These are phyloP conservation scores for Amauroascus niger DNA, from an alignment of 2,329 filamentous ascomycete genomes.

Conservation along the genomic window DNA sequence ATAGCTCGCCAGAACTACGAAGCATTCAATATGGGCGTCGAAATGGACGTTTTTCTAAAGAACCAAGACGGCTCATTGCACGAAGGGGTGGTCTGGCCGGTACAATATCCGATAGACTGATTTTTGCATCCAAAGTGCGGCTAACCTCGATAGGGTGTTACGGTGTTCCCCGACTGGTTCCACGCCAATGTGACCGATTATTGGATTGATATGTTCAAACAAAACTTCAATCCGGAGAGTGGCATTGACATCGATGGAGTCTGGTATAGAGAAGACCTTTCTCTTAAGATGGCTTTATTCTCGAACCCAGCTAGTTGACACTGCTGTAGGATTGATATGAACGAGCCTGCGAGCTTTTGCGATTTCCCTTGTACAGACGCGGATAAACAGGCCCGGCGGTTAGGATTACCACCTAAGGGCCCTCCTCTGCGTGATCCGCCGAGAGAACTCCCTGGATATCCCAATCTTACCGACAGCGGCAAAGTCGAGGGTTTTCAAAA, in stretches of 20 bases:
- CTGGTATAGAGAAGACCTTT: background rate
- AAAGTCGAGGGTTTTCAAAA: background rate
- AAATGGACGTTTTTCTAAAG: slow-evolving; percentile 42
- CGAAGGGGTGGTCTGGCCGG: slow-evolving; percentile 48
- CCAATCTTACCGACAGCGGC: background rate
- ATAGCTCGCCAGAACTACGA: slow-evolving; percentile 62
- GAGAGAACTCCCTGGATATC: background rate
- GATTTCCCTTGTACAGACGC: slow-evolving; percentile 1
- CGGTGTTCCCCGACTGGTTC: slow-evolving; percentile 53
- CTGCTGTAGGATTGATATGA: slow-evolving; percentile 50
- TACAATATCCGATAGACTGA: slow-evolving; percentile 29
- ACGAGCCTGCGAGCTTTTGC: slow-evolving; percentile 40
- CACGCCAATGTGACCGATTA: slow-evolving; percentile 50
- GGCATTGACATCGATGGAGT: slow-evolving; percentile 39
- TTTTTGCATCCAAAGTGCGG: background rate
- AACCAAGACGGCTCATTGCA: slow-evolving; percentile 48
- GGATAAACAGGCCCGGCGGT: background rate
- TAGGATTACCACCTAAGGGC: background rate
- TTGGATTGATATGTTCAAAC: slow-evolving; percentile 48
- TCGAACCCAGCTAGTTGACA: background rate
- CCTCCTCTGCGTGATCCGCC: background rate
- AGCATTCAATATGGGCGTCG: slow-evolving; percentile 43
- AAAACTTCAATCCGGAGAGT: slow-evolving; percentile 45
- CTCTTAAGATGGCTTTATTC: background rate
- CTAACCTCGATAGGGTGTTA: slow-evolving; percentile 22